A percentile compares a stretch with the other conserved stretches of the same genome.
phyloP scores from a whole-genome alignment of 2,329 filamentous ascomycete genomes.

The Pseudocercospora vitis region DNA sequence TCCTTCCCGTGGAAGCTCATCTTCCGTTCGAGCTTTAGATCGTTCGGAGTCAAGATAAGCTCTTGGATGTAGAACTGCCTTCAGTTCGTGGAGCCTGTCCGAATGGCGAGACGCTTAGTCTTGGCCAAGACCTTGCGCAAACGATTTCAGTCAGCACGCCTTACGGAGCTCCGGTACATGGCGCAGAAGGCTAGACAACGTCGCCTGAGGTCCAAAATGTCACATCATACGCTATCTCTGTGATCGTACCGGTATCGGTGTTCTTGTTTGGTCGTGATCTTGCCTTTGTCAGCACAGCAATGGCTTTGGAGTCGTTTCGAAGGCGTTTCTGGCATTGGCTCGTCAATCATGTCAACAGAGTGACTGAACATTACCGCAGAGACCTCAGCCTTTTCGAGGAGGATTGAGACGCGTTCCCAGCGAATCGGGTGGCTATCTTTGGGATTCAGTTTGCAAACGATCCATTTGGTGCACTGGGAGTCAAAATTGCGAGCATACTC shows the following conservation, averaged over 20 bases:
- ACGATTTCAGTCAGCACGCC: neutral
- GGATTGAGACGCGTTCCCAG: conserved; percentile 18
- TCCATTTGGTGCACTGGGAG: conserved; percentile 26
- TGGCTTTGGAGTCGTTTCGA: conserved; percentile 23
- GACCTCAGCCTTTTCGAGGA: conserved; percentile 22
- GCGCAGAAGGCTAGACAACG: neutral
- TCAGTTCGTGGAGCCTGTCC: too few relatives aligned
- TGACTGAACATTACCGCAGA: neutral
- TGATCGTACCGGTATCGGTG: conserved; percentile 25
- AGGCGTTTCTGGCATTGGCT: neutral
- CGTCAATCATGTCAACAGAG: too few relatives aligned
- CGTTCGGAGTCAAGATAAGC: too few relatives aligned
- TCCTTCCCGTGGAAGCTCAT: neutral
- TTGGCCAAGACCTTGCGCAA: too few relatives aligned
- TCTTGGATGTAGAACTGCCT: too few relatives aligned
- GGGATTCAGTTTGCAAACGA: conserved; percentile 18
- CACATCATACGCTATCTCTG: conserved; percentile 17
- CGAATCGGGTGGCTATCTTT: too few relatives aligned
- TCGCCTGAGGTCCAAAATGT: conserved; percentile 23
- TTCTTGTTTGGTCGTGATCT: conserved; percentile 28
- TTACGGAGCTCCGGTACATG: neutral
- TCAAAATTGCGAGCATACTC: conserved; percentile 34
- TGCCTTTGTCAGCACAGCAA: conserved; percentile 26
- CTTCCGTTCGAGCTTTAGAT: neutral
- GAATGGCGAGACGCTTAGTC: too few relatives aligned